A percentile compares a stretch with the other conserved stretches of the same genome.
Conservation (phyloP, 805 yeast species). For the Schizosaccharomyces cryophilus region DNA sequence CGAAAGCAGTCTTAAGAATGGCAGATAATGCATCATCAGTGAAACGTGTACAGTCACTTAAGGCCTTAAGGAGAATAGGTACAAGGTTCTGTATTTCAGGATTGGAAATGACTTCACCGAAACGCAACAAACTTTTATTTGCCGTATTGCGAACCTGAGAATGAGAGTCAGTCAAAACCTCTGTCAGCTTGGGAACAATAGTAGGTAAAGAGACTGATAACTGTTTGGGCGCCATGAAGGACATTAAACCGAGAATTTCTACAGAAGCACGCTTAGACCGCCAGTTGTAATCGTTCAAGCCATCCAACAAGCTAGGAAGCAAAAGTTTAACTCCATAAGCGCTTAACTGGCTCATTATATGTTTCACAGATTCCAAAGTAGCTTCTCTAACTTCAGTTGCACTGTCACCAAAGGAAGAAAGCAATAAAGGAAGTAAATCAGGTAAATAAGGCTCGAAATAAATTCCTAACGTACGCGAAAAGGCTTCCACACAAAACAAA, state of each 20-base stretch:
- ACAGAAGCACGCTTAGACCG: constrained; percentile 92
- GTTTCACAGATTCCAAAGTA: constrained; percentile 63
- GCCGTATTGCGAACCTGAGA: constrained; percentile 94
- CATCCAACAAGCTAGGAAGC: constrained; percentile 72
- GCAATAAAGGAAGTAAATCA: constrained; percentile 59
- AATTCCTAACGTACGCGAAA: constrained; percentile 51
- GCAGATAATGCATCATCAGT: constrained; percentile 75
- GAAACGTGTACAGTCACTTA: constrained; percentile 80
- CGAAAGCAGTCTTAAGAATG: constrained; percentile 72
- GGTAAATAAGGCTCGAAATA: constrained; percentile 84
- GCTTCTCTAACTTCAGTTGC: constrained; percentile 71
- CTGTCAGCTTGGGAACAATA: constrained; percentile 89
- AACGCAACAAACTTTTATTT: constrained; percentile 60
- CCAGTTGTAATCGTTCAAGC: constrained; percentile 80
- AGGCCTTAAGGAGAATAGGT: constrained; percentile 67
- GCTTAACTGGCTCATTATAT: constrained; percentile 75
- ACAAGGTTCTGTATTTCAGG: constrained; percentile 90
- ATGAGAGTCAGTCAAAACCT: constrained; percentile 81
- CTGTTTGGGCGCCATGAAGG: constrained; percentile 85
- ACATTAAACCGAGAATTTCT: constrained; percentile 91
- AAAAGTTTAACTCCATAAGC: constrained; percentile 74
- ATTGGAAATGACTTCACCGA: constrained; percentile 90
- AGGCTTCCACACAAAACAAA: constrained; percentile 59
- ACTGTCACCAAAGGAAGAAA: constrained; percentile 65
- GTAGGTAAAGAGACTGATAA: constrained; percentile 67